phyloP scores from a whole-genome alignment of 2,329 filamentous ascomycete genomes.

The Lasiodiplodia sp. region DNA sequence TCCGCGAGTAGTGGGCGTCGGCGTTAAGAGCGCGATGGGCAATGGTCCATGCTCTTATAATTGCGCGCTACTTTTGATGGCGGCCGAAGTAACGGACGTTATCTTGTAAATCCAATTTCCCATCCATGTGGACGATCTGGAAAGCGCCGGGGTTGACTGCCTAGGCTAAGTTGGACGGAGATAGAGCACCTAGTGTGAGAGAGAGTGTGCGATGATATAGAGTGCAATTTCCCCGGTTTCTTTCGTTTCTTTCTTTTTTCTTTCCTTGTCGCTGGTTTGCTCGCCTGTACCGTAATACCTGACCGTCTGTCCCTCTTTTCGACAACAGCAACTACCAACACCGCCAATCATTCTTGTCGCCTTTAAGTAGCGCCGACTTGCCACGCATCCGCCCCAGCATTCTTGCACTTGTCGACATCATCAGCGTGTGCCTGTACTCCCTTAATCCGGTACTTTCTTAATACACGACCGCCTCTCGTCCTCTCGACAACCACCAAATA shows the following conservation, averaged over 20 bases:
- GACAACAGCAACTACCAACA: background rate
- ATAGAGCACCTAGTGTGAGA: background rate
- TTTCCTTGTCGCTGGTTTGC: slow-evolving; percentile 7
- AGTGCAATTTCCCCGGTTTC: background rate
- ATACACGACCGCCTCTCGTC: background rate
- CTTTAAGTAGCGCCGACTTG: slow-evolving; percentile 19
- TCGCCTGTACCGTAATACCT: slow-evolving; percentile 2
- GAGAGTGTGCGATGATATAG: background rate
- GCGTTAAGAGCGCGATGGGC: background rate
- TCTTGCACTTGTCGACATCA: slow-evolving; percentile 13
- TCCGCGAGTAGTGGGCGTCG: background rate
- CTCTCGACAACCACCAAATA: background rate
- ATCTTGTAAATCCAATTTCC: slow-evolving; percentile 22
- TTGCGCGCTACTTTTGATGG: background rate
- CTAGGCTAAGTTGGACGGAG: background rate
- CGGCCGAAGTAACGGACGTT: slow-evolving; percentile 9
- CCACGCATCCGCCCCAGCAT: background rate
- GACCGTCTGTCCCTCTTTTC: slow-evolving; percentile 16
- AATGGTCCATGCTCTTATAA: background rate
- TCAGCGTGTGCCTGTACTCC: slow-evolving; percentile 14
- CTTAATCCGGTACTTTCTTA: background rate
- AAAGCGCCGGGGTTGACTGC: background rate
- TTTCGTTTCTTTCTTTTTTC: background rate
- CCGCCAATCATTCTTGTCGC: slow-evolving; percentile 19
- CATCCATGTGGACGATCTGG: slow-evolving; percentile 26